A percentile compares a stretch with the other conserved stretches of the same genome.
These are phyloP conservation scores for Aotearoamyces nothofagi DNA, from an alignment of 2,329 filamentous ascomycete species.

Conservation along the genomic window DNA sequence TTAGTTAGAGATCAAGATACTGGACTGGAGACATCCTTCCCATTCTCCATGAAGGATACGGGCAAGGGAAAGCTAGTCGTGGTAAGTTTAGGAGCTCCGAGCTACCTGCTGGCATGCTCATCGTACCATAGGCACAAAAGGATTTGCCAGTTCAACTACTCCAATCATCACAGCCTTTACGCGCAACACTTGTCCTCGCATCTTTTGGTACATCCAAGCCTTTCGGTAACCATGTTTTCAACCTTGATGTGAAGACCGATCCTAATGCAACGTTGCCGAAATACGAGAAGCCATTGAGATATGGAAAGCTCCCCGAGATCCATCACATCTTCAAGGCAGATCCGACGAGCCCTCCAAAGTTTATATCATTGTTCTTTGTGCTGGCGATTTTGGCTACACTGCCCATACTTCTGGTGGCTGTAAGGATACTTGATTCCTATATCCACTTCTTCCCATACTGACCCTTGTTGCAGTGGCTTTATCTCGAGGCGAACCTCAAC, in stretches of 20 bases:
- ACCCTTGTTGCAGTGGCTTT: constrained; percentile 47
- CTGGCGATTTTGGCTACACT: constrained; percentile 58
- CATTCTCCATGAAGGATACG: constrained; percentile 69
- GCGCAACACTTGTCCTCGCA: constrained; percentile 69
- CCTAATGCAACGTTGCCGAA: constrained; percentile 40
- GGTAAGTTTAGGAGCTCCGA: too few species aligned
- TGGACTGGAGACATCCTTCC: constrained; percentile 76
- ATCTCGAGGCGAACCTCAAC: constrained; percentile 67
- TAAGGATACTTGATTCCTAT: constrained; percentile 27
- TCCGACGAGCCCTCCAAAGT: constrained; percentile 62
- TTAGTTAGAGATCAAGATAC: constrained; percentile 59
- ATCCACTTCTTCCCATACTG: constrained; percentile 5
- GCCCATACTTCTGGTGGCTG: constrained; percentile 54
- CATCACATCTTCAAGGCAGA: constrained; percentile 79
- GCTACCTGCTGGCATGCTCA: constrained; percentile 8
- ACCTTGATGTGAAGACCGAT: constrained; percentile 52
- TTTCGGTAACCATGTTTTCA: constrained; percentile 56
- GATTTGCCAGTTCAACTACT: constrained; percentile 80
- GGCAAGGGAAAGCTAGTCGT: constrained; percentile 78
- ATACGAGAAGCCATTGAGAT: constrained; percentile 59
- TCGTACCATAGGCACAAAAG: constrained; percentile 53
- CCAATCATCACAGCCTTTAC: constrained; percentile 47
- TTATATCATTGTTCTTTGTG: constrained; percentile 67
- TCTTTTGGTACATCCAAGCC: constrained; percentile 67
- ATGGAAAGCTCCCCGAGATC: constrained; percentile 73